Base-by-base conservation (phyloP, 768 basidiomycete species). In the Termitomyces sp. region DNA sequence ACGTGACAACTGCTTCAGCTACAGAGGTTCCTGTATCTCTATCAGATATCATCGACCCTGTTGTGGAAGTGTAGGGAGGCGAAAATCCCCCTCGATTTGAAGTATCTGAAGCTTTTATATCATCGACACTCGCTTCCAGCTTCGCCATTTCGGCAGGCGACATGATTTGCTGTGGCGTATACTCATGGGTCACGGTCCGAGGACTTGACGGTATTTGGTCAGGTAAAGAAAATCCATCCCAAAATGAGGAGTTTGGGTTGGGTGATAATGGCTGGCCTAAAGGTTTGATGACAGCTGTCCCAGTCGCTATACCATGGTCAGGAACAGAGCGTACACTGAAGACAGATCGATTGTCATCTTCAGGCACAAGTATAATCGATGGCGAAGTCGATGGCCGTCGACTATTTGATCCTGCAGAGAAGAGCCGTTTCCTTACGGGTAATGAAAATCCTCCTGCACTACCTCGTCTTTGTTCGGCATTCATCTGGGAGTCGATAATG, bases 161-260 rank as follows among this genome's bases (percentile, higher is more conserved):
- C 79, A 88, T 79, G 60, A 88, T 89, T 42, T 81, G 81, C 66
- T 87, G 84, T 8, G 85, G 84, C 5, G 72, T 75, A 68, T 86
- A 85, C 31, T 86, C 85, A 16, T 70, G 63, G 4, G 63, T 60
- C 9, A 67, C 56, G 24, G 66, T 66, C 15, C 61, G 60, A 49
- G 77, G 75, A 58, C 77, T 78, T 46, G 61, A 67, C 6, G 77
- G 74, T n/a, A 63, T 61, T n/a, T 63, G 59, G 37, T 79, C 77
- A 34, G 69, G 47, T 18, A 31, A 63, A 53, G 68, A 65, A 50
- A 62, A 59, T 58, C 82, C 82, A 37, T 86, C 85, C 77, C 81
- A 82, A 60, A 80, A 78, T 12, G 79, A 81, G 30, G 73, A 63
- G 12, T 61, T 52, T 33, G 59, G 15, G 69, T 69, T 11, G 66